Evolutionary conservation across 176 grass and related monocot genomes (phyloP).

Genomic region (Bromus sterilis): DNA sequence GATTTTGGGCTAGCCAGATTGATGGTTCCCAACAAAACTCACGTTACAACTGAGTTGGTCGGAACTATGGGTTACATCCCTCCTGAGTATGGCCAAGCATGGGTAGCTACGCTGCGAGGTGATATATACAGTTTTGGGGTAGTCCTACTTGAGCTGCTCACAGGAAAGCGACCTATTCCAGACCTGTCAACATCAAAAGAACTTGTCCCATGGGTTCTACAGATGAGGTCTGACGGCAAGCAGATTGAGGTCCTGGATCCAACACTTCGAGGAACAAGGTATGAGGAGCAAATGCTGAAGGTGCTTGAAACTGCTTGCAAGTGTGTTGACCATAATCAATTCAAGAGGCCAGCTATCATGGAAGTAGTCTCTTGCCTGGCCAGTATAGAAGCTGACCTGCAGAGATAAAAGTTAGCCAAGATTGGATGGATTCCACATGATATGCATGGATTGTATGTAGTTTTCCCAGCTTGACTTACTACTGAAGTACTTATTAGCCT

Average conservation of each 20-base stretch:
- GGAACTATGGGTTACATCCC: constrained; percentile 82
- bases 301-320: constrained; percentile 43
- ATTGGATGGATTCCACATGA: too few relatives aligned
- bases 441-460: too few relatives aligned
- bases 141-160: constrained; percentile 69
- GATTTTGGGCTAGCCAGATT: constrained; percentile 76
- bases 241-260: constrained; percentile 41
- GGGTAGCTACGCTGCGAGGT: constrained; percentile 55
- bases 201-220: constrained; percentile 41
- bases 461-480: too few relatives aligned
- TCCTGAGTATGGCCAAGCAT: constrained; percentile 64
- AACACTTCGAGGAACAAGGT: background rate
- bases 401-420: background rate
- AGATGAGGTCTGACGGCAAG: constrained; percentile 17
- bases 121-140: constrained; percentile 85
- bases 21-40: constrained; percentile 48
- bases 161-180: constrained; percentile 38
- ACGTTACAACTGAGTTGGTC: constrained; percentile 68
- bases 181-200: constrained; percentile 28
- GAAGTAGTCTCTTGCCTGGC: constrained; percentile 23
- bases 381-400: background rate
- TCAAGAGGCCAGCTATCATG: constrained; percentile 23
- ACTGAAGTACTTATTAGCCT: background rate
- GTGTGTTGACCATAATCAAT: constrained; percentile 28
- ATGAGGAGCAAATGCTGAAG: constrained; percentile 48